Evolutionary conservation across 2,329 filamentous ascomycete genomes (phyloP), one percentile per base, ranked within the genome.

Genomic region (Ophiostoma pallidulum): DNA sequence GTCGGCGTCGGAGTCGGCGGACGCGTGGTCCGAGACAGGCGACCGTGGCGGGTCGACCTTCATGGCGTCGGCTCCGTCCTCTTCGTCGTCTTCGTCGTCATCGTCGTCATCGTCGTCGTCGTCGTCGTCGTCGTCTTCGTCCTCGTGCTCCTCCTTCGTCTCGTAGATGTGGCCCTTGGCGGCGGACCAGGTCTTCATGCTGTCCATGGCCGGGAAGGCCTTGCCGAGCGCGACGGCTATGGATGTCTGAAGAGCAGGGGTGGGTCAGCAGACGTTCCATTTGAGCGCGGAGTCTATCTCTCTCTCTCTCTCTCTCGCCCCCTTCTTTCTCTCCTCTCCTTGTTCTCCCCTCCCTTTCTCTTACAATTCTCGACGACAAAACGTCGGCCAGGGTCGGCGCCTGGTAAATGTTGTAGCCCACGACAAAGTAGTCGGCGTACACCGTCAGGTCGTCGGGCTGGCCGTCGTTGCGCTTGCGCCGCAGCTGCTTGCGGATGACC

Each of bases 401-500:
- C 72, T 79, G 78, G 59, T 82, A 84, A 4, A 84, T 75, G 45
- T 82, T 79, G 54, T 81, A 77, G 0, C 78, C 79, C 1, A 81
- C 72, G 3, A 84, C 70, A 57, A 81, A 84, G 58, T 83, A 84
- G 3, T 73, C 73, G 4, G 73, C 68, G 33, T 80, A 73, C 0
- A 83, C 69, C 2, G 64, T 74, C 22, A 84, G 68, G 54, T 81
- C 78, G 22, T 78, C 74, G 5, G 69, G 51, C 42, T 48, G 46
- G 42, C 50, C 54, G 45, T 55, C 68, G 35, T 71, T 67, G 13
- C 71, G 66, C 64, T 81, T 80, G 51, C 74, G 70, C 42, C 80
- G 68, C 22, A 73, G 78, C 64, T 84, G 80, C 67, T 84, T 84
- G 58, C 78, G 74, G 55, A 84, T 82, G 24, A 83, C 76, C 80